These are phyloP conservation scores for Microdochium nivale DNA, from an alignment of 2,329 filamentous ascomycete species.

Conservation along the genomic window DNA sequence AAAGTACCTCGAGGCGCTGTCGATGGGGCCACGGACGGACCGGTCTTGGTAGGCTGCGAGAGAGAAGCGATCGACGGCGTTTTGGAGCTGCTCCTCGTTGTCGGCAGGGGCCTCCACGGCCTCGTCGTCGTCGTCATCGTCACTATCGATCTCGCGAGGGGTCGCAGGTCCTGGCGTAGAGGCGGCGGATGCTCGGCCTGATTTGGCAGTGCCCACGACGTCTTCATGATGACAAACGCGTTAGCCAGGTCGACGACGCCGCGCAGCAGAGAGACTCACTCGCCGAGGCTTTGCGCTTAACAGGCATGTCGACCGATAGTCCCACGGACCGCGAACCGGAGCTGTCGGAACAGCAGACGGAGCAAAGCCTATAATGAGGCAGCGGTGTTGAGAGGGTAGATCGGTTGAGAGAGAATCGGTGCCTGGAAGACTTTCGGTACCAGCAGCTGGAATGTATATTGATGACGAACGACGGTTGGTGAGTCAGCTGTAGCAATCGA, in stretches of 20 bases:
- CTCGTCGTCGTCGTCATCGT: constrained; percentile 45
- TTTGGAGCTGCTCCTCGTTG: constrained; percentile 45
- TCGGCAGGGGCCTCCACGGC: constrained; percentile 27
- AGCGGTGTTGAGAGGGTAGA: background rate
- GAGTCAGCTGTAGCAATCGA: background rate
- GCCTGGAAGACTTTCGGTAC: background rate
- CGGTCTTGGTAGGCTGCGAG: constrained; percentile 41
- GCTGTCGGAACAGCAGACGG: background rate
- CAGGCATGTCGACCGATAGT: background rate
- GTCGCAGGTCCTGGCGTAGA: constrained; percentile 55
- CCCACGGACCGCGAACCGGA: background rate
- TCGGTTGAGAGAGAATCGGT: background rate
- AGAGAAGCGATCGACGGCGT: constrained; percentile 53
- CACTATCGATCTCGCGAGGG: constrained; percentile 47
- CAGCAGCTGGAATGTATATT: background rate
- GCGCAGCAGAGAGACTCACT: background rate
- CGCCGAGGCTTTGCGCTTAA: background rate
- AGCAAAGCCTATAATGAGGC: background rate
- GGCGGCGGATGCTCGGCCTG: constrained; percentile 44
- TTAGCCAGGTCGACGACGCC: background rate
- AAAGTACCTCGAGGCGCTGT: constrained; percentile 36
- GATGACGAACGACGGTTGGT: background rate
- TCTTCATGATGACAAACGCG: constrained; percentile 12
- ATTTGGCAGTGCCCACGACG: constrained; percentile 41
- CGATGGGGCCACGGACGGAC: constrained; percentile 26